Conservation (phyloP, 306 rosid species). For the Cicer yamashitae region DNA sequence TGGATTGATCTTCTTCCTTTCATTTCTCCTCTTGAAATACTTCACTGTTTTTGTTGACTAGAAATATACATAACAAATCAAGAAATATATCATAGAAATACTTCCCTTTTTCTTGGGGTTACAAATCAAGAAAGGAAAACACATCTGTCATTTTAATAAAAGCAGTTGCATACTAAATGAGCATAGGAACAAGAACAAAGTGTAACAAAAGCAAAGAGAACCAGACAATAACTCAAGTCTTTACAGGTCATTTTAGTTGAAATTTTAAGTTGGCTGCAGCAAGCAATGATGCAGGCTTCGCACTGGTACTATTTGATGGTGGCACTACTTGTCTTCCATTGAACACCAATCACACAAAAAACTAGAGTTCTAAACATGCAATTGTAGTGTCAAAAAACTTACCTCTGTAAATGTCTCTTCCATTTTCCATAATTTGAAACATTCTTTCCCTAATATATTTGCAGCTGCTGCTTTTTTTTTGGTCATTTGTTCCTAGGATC, state of each 20-base stretch:
- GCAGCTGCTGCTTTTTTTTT: conserved; percentile 21
- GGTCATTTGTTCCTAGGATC: conserved; percentile 1
- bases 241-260: conserved; percentile 41
- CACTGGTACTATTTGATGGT: conserved; percentile 20
- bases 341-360: conserved; percentile 7
- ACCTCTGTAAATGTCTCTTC: conserved; percentile 26
- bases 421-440: conserved; percentile 21
- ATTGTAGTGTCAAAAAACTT: conserved; percentile 12
- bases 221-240: conserved; percentile 47
- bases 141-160: conserved; percentile 53
- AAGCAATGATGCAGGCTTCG: conserved; percentile 35
- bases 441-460: conserved; percentile 39
- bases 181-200: conserved; percentile 49
- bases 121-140: conserved; percentile 51
- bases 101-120: conserved; percentile 50
- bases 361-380: conserved; percentile 25
- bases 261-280: conserved; percentile 30
- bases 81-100: conserved; percentile 34
- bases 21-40: conserved; percentile 25
- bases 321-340: conserved; percentile 36
- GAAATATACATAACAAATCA: conserved; percentile 41
- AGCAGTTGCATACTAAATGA: conserved; percentile 46
- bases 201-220: conserved; percentile 44
- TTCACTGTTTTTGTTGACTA: conserved; percentile 23
- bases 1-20: conserved; percentile 32